A percentile compares a stretch with the other conserved stretches of the same genome.
Conservation (phyloP, 257 asterid species). For the Cordia subcordata region DNA sequence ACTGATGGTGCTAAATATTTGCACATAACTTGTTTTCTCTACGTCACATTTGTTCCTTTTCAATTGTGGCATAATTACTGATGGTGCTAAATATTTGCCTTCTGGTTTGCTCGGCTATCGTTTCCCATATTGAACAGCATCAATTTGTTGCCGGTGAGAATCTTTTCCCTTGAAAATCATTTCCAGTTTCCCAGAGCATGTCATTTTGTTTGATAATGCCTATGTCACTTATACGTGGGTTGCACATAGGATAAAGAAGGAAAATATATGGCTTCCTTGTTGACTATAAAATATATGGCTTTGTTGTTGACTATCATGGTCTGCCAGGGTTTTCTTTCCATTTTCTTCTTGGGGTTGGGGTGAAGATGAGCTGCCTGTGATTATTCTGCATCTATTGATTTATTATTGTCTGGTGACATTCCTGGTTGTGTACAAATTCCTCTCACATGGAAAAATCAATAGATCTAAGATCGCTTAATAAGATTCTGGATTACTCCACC, state of each 20-base stretch:
- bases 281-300: too few species aligned
- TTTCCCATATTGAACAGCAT: constrained; percentile 45
- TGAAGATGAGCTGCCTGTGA: too few species aligned
- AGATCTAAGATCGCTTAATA: too few species aligned
- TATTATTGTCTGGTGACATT: not conserved
- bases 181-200: not conserved
- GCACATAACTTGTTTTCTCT: not conserved
- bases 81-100: constrained; percentile 13
- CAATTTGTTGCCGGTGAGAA: constrained; percentile 98
- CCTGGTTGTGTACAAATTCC: too few species aligned
- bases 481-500: too few species aligned
- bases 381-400: too few species aligned
- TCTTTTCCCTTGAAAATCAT: constrained; percentile 15
- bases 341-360: too few species aligned
- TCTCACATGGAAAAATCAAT: too few species aligned
- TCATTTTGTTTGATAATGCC: not conserved
- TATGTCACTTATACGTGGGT: not conserved
- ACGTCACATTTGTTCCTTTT: constrained; percentile 1
- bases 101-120: constrained; percentile 40
- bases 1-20: constrained; percentile 5
- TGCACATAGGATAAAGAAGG: too few species aligned
- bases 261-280: too few species aligned
- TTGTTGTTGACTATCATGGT: too few species aligned
- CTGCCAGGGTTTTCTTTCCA: too few species aligned
- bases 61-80: constrained; percentile 9